These are phyloP conservation scores for Vachellia collinsii DNA, from an alignment of 306 rosid species.

Conservation along the genomic window DNA sequence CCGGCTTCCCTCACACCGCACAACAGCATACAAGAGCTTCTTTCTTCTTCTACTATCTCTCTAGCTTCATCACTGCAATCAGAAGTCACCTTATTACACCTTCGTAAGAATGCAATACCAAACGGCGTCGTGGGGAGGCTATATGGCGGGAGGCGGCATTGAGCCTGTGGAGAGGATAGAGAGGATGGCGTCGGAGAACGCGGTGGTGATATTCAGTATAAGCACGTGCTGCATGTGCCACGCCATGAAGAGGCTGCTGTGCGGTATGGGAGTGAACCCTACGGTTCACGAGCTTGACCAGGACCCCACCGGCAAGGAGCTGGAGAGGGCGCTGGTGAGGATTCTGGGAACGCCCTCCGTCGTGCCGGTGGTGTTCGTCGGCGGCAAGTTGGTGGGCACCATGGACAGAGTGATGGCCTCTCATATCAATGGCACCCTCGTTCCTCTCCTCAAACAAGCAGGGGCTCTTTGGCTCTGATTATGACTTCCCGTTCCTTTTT, in stretches of 20 bases:
- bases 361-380: conserved; percentile 86
- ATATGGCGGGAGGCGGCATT: conserved; percentile 16
- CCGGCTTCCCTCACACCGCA: conserved; percentile 34
- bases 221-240: conserved; percentile 99
- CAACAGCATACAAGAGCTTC: not conserved
- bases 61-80: not conserved
- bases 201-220: conserved; percentile 89
- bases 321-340: conserved; percentile 71
- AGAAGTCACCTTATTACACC: too few species aligned
- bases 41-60: not conserved
- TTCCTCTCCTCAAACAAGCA: conserved; percentile 95
- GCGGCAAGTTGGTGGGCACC: conserved; percentile 84
- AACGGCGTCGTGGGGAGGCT: conserved; percentile 56
- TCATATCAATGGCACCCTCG: conserved; percentile 84
- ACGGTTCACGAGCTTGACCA: conserved; percentile 84
- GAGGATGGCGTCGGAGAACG: conserved; percentile 74
- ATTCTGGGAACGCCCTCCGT: conserved; percentile 61
- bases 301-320: conserved; percentile 80
- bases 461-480: conserved; percentile 90
- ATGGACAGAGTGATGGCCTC: conserved; percentile 95
- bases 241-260: conserved; percentile 81
- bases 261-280: conserved; percentile 95
- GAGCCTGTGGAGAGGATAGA: conserved; percentile 78
- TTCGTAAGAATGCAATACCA: conserved; percentile 57
- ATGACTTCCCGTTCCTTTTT: too few species aligned